phyloP scores from a whole-genome alignment of 169 alveolate species.

The Plasmodium relictum region DNA sequence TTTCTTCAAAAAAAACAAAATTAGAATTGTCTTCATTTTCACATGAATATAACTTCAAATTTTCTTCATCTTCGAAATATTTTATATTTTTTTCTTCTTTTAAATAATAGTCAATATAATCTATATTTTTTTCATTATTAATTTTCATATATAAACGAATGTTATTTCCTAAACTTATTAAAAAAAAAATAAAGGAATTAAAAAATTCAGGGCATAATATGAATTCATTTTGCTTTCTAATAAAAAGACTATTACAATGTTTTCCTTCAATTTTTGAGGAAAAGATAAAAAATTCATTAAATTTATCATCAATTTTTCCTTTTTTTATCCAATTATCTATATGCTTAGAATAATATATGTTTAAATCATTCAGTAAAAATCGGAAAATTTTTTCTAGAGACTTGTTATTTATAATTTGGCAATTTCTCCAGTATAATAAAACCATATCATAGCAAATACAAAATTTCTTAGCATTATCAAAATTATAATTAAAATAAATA shows the following conservation, averaged over 20 bases:
- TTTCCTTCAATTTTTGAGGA: conserved; percentile 15
- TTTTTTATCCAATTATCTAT: conserved; percentile 73
- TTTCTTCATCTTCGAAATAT: background rate
- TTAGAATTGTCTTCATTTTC: background rate
- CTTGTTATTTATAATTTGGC: conserved; percentile 46
- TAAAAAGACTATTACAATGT: conserved; percentile 13
- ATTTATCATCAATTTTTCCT: conserved; percentile 57
- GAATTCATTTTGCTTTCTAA: conserved; percentile 45
- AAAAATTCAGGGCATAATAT: conserved; percentile 76
- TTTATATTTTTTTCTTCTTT: background rate
- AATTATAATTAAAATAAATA: conserved; percentile 31
- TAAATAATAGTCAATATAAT: conserved; percentile 65
- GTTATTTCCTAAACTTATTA: conserved; percentile 71
- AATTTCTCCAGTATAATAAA: conserved; percentile 66
- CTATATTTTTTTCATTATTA: conserved; percentile 44
- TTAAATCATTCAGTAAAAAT: conserved; percentile 48
- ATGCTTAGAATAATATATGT: conserved; percentile 69
- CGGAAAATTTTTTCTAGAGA: conserved; percentile 66
- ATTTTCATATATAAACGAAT: conserved; percentile 73
- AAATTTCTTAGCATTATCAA: conserved; percentile 75
- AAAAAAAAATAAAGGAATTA: conserved; percentile 53
- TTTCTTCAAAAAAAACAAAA: background rate
- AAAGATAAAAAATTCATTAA: conserved; percentile 74
- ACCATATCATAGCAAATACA: conserved; percentile 69
- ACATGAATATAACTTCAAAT: background rate